Percentiles rank a stretch among this genome's conserved stretches.
Evolutionary conservation across 1,284 basidiomycete genomes (phyloP).

Genomic region (Mrakiaceae sp.): DNA sequence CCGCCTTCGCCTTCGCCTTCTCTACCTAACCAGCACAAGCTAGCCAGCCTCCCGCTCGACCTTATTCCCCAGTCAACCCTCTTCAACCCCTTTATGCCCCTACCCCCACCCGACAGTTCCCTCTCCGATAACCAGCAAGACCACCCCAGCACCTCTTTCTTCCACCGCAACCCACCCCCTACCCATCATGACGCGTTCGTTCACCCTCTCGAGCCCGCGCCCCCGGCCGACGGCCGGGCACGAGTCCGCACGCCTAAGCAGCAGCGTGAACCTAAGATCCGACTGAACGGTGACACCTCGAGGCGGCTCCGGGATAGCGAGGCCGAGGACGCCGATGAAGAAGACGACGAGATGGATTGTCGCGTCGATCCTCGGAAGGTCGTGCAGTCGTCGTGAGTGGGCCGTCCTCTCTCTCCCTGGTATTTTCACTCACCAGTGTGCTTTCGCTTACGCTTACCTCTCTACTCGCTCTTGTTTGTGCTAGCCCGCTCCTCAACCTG

Average conservation of each 20-base stretch:
- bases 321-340: background rate
- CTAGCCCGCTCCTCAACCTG: constrained; percentile 41
- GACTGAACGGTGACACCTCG: background rate
- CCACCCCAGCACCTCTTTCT: background rate
- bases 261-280: background rate
- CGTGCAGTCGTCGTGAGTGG: background rate
- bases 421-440: background rate
- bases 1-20: too few species aligned
- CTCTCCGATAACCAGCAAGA: background rate
- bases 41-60: too few species aligned
- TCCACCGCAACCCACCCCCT: background rate
- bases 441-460: background rate
- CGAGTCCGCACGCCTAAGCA: background rate
- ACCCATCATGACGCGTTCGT: background rate
- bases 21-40: too few species aligned
- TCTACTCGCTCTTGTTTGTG: background rate
- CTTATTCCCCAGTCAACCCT: too few species aligned
- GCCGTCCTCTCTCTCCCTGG: background rate
- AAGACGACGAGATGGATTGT: background rate
- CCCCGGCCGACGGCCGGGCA: background rate
- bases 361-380: background rate
- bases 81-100: background rate
- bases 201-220: background rate
- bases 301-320: background rate
- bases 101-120: background rate